Conservation (phyloP, 2,329 filamentous ascomycete genomes). For the Amauroascus verrucosus region DNA sequence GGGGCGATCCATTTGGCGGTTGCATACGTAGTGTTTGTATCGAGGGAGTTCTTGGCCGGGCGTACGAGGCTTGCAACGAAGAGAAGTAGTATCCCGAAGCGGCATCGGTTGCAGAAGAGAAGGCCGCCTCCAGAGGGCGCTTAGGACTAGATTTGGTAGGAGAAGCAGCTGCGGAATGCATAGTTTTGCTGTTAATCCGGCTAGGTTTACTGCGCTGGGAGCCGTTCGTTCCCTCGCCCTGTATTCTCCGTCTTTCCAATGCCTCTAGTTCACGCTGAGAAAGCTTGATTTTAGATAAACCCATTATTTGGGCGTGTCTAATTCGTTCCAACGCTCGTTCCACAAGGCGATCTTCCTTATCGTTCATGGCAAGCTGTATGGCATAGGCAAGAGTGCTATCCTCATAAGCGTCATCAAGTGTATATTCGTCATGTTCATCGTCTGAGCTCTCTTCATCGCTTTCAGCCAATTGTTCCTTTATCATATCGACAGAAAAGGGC, state of each 20-base stretch:
- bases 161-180: slow-evolving; percentile 11
- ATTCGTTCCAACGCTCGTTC: slow-evolving; percentile 73
- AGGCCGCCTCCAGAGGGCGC: slow-evolving; percentile 36
- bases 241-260: slow-evolving; percentile 58
- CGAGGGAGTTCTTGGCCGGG: slow-evolving; percentile 38
- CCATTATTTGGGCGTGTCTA: slow-evolving; percentile 62
- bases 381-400: slow-evolving; percentile 37
- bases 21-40: slow-evolving; percentile 30
- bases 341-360: slow-evolving; percentile 65
- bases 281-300: slow-evolving; percentile 68
- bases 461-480: slow-evolving; percentile 1
- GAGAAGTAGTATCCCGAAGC: slow-evolving; percentile 36
- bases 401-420: slow-evolving; percentile 28
- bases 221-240: slow-evolving; percentile 25
- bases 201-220: slow-evolving; percentile 16
- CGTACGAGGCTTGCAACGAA: slow-evolving; percentile 20
- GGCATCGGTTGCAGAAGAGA: slow-evolving; percentile 41
- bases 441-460: slow-evolving; percentile 38
- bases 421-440: slow-evolving; percentile 45
- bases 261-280: slow-evolving; percentile 71
- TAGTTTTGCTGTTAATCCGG: slow-evolving; percentile 18
- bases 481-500: neutral
- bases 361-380: slow-evolving; percentile 47
- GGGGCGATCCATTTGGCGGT: slow-evolving; percentile 28
- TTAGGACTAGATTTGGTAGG: slow-evolving; percentile 22